phyloP scores from a whole-genome alignment of 2,329 filamentous ascomycete species.

The Venturia carpophila region DNA sequence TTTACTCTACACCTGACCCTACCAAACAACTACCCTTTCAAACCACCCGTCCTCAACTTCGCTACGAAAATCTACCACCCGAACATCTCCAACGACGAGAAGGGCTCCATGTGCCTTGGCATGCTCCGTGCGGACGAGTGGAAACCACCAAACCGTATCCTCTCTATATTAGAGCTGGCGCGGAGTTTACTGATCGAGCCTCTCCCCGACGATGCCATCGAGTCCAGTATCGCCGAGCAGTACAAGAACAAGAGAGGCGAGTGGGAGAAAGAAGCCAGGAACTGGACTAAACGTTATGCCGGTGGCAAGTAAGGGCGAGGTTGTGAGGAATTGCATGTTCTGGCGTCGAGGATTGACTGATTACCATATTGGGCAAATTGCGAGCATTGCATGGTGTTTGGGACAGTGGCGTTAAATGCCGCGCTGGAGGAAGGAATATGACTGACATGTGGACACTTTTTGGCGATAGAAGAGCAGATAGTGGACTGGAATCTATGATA shows the following conservation, averaged over 20 bases:
- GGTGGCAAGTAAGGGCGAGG: conserved; percentile 30
- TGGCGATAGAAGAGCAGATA: neutral
- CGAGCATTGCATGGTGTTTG: conserved; percentile 10
- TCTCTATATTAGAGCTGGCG: conserved; percentile 68
- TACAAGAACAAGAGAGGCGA: conserved; percentile 58
- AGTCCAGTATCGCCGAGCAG: conserved; percentile 78
- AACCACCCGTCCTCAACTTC: conserved; percentile 72
- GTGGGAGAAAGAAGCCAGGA: conserved; percentile 67
- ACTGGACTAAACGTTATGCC: conserved; percentile 70
- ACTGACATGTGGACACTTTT: neutral
- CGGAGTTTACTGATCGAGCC: conserved; percentile 69
- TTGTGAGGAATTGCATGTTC: neutral
- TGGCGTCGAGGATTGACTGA: conserved; percentile 3
- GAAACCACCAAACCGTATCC: conserved; percentile 79
- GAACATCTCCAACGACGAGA: conserved; percentile 81
- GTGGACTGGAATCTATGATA: neutral
- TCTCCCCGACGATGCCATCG: conserved; percentile 82
- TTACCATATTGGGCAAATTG: neutral
- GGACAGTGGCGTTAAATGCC: neutral
- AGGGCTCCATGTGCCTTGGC: conserved; percentile 77
- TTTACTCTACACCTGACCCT: conserved; percentile 68
- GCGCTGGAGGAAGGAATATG: neutral
- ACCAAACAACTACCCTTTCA: conserved; percentile 81
- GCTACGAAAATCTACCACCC: conserved; percentile 90
- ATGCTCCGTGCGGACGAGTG: conserved; percentile 80